A percentile compares a stretch with the other conserved stretches of the same genome.
Conservation (phyloP, 257 asterid genomes). For the Datura wrightii region DNA sequence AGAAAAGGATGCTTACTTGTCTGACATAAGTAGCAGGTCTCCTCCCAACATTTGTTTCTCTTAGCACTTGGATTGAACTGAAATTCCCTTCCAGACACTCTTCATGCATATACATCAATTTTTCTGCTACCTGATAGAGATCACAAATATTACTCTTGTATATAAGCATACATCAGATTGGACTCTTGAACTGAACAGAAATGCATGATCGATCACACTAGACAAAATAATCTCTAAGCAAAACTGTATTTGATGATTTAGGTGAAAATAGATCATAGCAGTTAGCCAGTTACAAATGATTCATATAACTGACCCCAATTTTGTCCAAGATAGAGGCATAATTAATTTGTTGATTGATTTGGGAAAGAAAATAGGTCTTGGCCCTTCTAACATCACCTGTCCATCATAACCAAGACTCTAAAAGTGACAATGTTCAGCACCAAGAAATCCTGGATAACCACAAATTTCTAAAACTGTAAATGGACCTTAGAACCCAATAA, state of each 20-base stretch:
- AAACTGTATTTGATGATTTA: neutral
- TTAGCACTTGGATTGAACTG: slow-evolving; percentile 51
- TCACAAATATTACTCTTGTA: neutral
- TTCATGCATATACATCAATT: slow-evolving; percentile 73
- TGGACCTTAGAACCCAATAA: neutral
- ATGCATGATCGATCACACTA: neutral
- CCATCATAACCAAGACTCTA: neutral
- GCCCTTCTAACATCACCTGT: neutral
- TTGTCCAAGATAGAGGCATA: neutral
- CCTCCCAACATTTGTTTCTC: slow-evolving; percentile 47
- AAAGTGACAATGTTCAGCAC: neutral
- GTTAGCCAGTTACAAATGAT: neutral
- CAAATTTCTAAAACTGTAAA: neutral
- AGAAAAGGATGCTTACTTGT: slow-evolving; percentile 49
- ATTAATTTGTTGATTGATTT: neutral
- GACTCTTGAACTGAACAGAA: neutral
- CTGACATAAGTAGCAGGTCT: slow-evolving; percentile 40
- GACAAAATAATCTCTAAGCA: neutral
- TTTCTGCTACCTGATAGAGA: slow-evolving; percentile 54
- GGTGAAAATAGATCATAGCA: neutral
- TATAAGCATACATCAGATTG: neutral
- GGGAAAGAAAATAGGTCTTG: slow-evolving; percentile 10
- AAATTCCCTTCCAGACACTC: slow-evolving; percentile 71
- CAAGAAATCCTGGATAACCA: neutral
- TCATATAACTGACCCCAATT: neutral